Base-by-base conservation (phyloP, 345 rosid species). In the Syzygium grande region DNA sequence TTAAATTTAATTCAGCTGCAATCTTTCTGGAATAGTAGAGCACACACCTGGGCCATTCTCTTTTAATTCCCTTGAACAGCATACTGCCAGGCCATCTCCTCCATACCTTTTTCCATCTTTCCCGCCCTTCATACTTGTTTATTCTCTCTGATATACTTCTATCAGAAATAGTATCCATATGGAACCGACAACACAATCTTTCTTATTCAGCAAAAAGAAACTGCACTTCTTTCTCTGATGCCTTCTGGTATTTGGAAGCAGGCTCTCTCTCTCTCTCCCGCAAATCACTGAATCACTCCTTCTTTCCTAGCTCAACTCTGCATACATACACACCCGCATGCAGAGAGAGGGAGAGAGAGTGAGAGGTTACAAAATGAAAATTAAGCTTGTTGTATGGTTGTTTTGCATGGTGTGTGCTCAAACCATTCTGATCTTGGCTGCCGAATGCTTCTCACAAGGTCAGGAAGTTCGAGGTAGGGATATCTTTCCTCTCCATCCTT, bases 381-480 rank as follows among this genome's bases (percentile, higher is more conserved):
- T 87, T 38, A 80, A 54, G n/a, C 79, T 88, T 87, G 61, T 86
- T 84, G 79, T 56, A 11, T 88, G 91, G 85, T 87, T 89, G 25
- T 25, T 90, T 22, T 63, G 87, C 63, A n/a, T 90, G 68, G 56
- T 88, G 55, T 91, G 52, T 58, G n/a, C 87, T 86, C 86, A 84
- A 58, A 53, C 86, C 59, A 15, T 89, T 14, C 51, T 85, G 61
- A 86, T 84, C 84, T 30, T 55, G 85, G 85, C 85, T 27, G 13
- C 89, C 61, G 86, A 87, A 86, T 87, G 29, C 43, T 85, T 58
- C 54, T 53, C 85, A 12, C 58, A 25, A 85, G 89, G 78, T 63
- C 84, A 61, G 54, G 63, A 86, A 25, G 86, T 89, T 84, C 87
- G 85, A 25, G 92, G 92, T 90, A 89, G 49, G 43, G 59, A 43